A percentile compares a stretch with the other conserved stretches of the same genome.
Conservation (phyloP, 257 asterid genomes). For the Leonotis leonurus region DNA sequence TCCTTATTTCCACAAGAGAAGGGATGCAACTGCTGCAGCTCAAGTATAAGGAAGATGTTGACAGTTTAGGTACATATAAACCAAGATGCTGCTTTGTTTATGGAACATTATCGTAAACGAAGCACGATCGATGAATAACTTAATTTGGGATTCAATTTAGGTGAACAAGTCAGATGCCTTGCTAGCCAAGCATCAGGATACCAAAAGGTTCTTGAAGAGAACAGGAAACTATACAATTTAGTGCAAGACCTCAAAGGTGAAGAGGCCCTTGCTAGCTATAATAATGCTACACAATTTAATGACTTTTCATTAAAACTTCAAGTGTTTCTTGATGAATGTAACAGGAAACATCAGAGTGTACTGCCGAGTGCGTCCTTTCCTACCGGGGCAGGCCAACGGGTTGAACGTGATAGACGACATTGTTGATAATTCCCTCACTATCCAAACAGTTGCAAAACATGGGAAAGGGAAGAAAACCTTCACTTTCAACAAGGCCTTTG, state of each 20-base stretch:
- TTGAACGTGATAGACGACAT: constrained; percentile 38
- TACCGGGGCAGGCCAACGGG: constrained; percentile 28
- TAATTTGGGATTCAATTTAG: constrained; percentile 24
- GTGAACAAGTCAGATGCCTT: constrained; percentile 53
- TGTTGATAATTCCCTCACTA: constrained; percentile 39
- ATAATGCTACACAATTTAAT: no score
- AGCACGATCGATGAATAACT: not conserved
- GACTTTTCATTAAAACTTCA: not conserved
- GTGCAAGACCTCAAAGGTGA: constrained; percentile 92
- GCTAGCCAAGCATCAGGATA: constrained; percentile 67
- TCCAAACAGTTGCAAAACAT: constrained; percentile 28
- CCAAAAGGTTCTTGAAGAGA: constrained; percentile 72
- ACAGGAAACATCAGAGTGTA: constrained; percentile 48
- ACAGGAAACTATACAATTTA: constrained; percentile 74
- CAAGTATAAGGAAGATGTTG: constrained; percentile 61
- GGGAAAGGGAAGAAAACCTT: constrained; percentile 44
- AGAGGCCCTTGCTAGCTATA: not conserved
- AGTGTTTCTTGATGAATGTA: not conserved
- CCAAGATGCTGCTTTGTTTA: not conserved
- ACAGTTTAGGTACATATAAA: constrained; percentile 39
- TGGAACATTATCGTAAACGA: not conserved
- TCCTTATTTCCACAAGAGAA: constrained; percentile 49
- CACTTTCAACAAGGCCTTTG: constrained; percentile 49
- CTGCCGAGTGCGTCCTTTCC: constrained; percentile 38
- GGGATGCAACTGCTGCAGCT: constrained; percentile 50